Conservation (phyloP, 2,329 filamentous ascomycete genomes). For the Aspergillus sp. region DNA sequence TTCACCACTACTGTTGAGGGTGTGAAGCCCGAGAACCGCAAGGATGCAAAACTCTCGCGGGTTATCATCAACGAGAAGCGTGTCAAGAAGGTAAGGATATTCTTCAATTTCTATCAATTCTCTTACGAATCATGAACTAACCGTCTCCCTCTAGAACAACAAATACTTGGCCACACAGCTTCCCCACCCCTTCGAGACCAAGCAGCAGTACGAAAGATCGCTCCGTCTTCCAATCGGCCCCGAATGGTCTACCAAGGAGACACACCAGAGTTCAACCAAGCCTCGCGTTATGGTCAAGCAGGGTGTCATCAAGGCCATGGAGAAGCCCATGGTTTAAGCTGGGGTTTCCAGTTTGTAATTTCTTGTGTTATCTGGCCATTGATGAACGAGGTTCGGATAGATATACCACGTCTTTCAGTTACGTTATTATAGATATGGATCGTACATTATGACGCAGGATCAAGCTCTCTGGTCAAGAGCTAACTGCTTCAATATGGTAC, state of each 20-base stretch:
- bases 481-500: no score
- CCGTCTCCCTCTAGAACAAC: conserved; percentile 55
- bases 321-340: conserved; percentile 60
- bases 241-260: conserved; percentile 96
- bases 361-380: neutral
- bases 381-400: no score
- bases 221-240: conserved; percentile 82
- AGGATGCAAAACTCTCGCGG: conserved; percentile 74
- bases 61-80: conserved; percentile 93
- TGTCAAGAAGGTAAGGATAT: conserved; percentile 67
- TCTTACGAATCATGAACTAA: conserved; percentile 6
- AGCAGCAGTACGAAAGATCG: conserved; percentile 84
- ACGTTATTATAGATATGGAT: no score
- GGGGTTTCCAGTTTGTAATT: neutral
- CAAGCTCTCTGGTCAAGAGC: no score
- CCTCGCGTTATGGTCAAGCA: conserved; percentile 87
- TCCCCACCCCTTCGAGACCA: conserved; percentile 84
- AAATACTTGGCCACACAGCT: conserved; percentile 81
- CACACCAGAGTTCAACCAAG: conserved; percentile 84
- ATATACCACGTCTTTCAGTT: no score
- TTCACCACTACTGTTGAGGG: conserved; percentile 54
- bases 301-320: conserved; percentile 82
- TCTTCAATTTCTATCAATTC: neutral
- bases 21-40: conserved; percentile 69
- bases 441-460: no score